Evolutionary conservation across 1,284 basidiomycete species (phyloP), one percentile per base, ranked within the genome.

Genomic region (Takashimella koratensis): DNA sequence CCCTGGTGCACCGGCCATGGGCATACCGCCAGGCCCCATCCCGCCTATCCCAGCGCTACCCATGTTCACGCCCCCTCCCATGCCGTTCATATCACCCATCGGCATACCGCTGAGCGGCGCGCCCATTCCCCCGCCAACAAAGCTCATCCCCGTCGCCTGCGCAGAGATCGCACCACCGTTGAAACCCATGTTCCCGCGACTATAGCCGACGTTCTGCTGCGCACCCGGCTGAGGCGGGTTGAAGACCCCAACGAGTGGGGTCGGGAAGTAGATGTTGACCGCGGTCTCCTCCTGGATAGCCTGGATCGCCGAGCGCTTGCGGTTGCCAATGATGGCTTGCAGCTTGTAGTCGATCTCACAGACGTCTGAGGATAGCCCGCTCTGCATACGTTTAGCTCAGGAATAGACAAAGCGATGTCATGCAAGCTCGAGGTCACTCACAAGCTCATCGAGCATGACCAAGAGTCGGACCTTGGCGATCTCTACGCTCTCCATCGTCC

Each of bases 281-380:
- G 86, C 93, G 0, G 95, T 98, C 76, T 98, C 93, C 76, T 98
- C 93, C 74, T 97, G 91, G 54, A 98, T 96, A 5, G 86, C 82
- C 75, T 98, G 95, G 42, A 98, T 80, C 22, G 88, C 82, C 54
- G 81, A 81, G 45, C 95, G 88, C 77, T 97, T 96, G 58, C 90
- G 86, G 20, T 90, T 91, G 11, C 90, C 88, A 58, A 97, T 83
- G 71, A 97, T 92, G 48, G 88, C 84, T 74, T 97, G 94, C 2
- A 97, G 78, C 73, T 97, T 96, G 77, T 90, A 88, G 73, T 98
- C 95, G 62, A 98, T 90, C 76, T 98, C 95, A 74, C 88, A 88
- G 21, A 83, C 77, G 71, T 98, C 95, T 8, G 89, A 83, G 69
- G 95, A 90, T 19, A 98, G 80, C 19, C 92, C 91, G 70, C 83